Conservation (phyloP, 2,329 filamentous ascomycete species). For the Colletotrichum kahawae region DNA sequence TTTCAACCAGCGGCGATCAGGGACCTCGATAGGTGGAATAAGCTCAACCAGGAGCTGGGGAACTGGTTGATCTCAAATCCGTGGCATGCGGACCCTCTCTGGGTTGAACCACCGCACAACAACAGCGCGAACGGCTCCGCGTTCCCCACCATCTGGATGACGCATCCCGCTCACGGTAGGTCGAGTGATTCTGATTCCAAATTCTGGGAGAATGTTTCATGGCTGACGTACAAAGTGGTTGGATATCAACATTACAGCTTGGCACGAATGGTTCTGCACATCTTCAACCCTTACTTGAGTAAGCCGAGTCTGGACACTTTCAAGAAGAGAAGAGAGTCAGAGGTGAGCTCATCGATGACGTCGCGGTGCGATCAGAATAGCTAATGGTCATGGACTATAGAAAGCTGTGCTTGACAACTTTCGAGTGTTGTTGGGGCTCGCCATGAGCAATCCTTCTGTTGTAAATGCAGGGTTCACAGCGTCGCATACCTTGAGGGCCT, state of each 20-base stretch:
- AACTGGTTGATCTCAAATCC: slow-evolving; percentile 28
- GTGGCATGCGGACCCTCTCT: slow-evolving; percentile 10
- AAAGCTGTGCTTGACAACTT: slow-evolving; percentile 27
- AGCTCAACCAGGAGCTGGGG: slow-evolving; percentile 25
- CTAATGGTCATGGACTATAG: slow-evolving; percentile 1
- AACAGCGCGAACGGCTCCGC: slow-evolving; percentile 1
- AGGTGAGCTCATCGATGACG: not conserved
- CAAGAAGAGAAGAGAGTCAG: slow-evolving; percentile 20
- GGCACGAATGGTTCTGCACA: slow-evolving; percentile 39
- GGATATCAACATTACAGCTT: slow-evolving; percentile 46
- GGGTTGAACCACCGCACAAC: slow-evolving; percentile 1
- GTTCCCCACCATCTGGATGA: slow-evolving; percentile 22
- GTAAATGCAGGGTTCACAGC: slow-evolving; percentile 30
- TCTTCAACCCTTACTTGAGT: slow-evolving; percentile 39
- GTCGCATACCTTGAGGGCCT: slow-evolving; percentile 29
- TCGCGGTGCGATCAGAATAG: not conserved
- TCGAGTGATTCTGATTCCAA: fast-evolving
- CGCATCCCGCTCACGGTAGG: not conserved
- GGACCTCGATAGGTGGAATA: slow-evolving; percentile 21
- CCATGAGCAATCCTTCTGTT: slow-evolving; percentile 29
- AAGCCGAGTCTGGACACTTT: slow-evolving; percentile 28
- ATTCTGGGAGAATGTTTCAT: not conserved
- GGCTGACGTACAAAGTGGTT: slow-evolving; percentile 26
- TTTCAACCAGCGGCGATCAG: slow-evolving; percentile 35
- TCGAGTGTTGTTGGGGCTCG: slow-evolving; percentile 27